These are phyloP conservation scores for Schizosaccharomyces osmophilus DNA, from an alignment of 805 yeast genomes.

Conservation along the genomic window DNA sequence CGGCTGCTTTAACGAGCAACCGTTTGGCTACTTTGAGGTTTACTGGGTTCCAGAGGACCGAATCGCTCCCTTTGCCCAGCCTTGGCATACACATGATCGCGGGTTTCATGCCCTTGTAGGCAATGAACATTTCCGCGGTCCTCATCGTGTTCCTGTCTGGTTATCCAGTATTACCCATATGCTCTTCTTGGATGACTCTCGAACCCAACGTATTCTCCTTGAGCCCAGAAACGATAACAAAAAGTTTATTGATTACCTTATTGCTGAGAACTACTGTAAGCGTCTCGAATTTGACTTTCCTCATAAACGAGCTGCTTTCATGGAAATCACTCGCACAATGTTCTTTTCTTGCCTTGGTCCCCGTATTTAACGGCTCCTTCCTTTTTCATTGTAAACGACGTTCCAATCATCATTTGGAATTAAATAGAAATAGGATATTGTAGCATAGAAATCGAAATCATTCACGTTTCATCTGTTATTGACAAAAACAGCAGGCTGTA, in stretches of 20 bases:
- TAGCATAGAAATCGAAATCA: too few relatives aligned
- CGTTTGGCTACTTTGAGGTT: conserved; percentile 10
- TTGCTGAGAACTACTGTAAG: conserved; percentile 6
- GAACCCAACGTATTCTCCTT: conserved; percentile 8
- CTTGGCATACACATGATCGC: conserved; percentile 7
- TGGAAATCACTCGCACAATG: conserved; percentile 8
- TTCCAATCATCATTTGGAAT: too few relatives aligned
- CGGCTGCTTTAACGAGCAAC: conserved; percentile 8
- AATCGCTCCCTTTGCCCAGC: conserved; percentile 8
- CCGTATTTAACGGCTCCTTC: background rate
- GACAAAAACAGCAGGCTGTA: too few relatives aligned
- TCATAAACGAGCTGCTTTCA: conserved; percentile 11
- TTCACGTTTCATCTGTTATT: too few relatives aligned
- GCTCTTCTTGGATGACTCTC: conserved; percentile 8
- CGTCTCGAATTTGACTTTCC: conserved; percentile 10
- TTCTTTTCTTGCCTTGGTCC: conserved; percentile 5
- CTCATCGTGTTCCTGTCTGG: conserved; percentile 10
- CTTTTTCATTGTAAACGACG: background rate
- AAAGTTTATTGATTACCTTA: conserved; percentile 9
- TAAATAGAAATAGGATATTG: too few relatives aligned
- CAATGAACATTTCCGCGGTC: conserved; percentile 10
- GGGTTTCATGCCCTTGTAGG: conserved; percentile 12
- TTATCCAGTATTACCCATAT: conserved; percentile 9
- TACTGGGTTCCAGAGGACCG: conserved; percentile 11
- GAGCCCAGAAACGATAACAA: conserved; percentile 11